Percentiles rank a stretch among this genome's conserved stretches.
These are phyloP conservation scores for Podospora comata DNA, from an alignment of 495 filamentous ascomycete genomes.

Conservation along the genomic window DNA sequence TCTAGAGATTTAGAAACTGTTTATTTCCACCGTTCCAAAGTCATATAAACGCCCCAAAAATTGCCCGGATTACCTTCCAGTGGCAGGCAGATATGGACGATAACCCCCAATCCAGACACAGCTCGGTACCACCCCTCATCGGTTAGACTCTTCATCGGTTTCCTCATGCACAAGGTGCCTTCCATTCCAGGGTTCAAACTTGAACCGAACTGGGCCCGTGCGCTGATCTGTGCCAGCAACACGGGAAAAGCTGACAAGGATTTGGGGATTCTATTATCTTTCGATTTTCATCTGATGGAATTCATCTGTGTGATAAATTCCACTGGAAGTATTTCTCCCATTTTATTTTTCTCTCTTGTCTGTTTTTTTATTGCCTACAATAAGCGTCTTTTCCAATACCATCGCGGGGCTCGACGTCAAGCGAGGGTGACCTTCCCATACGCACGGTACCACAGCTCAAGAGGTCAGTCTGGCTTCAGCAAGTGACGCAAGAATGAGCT, in stretches of 20 bases:
- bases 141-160: constrained; percentile 7
- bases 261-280: background rate
- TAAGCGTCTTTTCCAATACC: background rate
- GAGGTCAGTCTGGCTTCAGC: background rate
- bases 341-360: background rate
- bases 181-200: constrained; percentile 2
- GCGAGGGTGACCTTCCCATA: background rate
- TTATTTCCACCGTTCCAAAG: background rate
- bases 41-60: background rate
- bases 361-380: background rate
- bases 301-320: background rate
- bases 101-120: background rate
- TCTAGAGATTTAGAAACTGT: background rate
- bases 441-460: background rate
- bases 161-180: background rate
- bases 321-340: background rate
- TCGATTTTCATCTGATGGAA: background rate
- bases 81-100: background rate
- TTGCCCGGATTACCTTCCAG: background rate
- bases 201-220: background rate
- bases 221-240: background rate
- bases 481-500: constrained; percentile 12
- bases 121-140: background rate
- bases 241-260: background rate
- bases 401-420: background rate